Conservation (phyloP, 257 asterid species). For the Rehmannia glutinosa region DNA sequence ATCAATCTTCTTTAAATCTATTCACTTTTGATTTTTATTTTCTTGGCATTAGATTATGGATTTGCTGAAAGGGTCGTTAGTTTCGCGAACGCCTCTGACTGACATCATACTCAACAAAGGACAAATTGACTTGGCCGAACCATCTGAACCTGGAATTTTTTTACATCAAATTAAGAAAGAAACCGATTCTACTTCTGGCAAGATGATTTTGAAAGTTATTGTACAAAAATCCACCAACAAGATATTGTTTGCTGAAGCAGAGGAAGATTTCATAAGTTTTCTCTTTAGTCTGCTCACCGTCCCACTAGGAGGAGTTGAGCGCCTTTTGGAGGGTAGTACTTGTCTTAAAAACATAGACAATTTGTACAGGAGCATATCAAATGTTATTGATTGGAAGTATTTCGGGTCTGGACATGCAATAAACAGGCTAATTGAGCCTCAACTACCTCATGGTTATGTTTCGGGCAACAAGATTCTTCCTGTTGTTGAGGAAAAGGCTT, state of each 20-base stretch:
- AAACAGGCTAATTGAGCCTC: background rate
- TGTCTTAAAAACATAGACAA: background rate
- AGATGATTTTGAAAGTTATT: background rate
- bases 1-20: background rate
- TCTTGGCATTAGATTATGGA: background rate
- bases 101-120: background rate
- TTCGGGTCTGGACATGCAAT: background rate
- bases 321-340: background rate
- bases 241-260: slow-evolving; percentile 10
- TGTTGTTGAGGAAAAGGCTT: background rate
- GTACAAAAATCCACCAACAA: background rate
- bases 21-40: background rate
- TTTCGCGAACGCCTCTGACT: background rate
- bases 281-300: slow-evolving; percentile 2
- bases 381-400: background rate
- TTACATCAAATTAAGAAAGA: background rate
- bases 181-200: no score
- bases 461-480: background rate
- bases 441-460: background rate
- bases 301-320: background rate
- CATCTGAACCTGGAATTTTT: background rate
- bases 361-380: background rate
- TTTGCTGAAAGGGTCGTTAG: background rate
- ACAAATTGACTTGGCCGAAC: background rate
- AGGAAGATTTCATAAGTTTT: background rate